phyloP scores from a whole-genome alignment of 441 rosid species.

The Gossypium gossypioides region DNA sequence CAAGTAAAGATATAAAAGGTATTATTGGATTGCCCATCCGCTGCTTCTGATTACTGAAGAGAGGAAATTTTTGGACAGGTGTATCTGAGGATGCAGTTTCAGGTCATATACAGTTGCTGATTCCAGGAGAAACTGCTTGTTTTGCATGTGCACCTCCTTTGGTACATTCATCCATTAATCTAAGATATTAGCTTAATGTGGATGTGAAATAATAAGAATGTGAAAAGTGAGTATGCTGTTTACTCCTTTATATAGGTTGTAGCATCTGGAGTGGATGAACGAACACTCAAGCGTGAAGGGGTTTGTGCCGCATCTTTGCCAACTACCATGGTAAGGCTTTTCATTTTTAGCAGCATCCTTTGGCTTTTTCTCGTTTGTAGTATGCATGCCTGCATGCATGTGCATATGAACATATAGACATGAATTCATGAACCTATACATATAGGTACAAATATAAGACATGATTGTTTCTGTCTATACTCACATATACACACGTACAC shows the following conservation, averaged over 20 bases:
- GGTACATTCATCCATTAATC: slow-evolving; percentile 32
- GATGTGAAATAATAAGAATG: not conserved
- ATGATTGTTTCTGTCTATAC: not conserved
- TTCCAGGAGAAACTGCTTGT: slow-evolving; percentile 96
- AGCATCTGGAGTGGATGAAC: slow-evolving; percentile 95
- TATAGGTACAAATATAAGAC: not conserved
- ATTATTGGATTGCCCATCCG: not conserved
- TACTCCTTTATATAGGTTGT: slow-evolving; percentile 53
- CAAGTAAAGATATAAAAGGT: not conserved
- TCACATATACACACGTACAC: not conserved
- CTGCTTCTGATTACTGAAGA: slow-evolving; percentile 13
- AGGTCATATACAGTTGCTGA: slow-evolving; percentile 84
- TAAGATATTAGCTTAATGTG: not conserved
- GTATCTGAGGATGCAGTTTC: slow-evolving; percentile 98
- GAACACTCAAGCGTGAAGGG: slow-evolving; percentile 88
- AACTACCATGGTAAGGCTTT: slow-evolving; percentile 68
- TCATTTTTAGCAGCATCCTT: not conserved
- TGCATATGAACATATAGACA: not conserved
- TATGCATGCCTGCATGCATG: not conserved
- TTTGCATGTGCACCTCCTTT: slow-evolving; percentile 98
- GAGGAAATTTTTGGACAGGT: slow-evolving; percentile 39
- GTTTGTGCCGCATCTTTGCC: slow-evolving; percentile 97
- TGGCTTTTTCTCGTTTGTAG: not conserved
- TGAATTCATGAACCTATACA: not conserved
- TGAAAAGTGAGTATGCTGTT: not conserved